Evolutionary conservation across 2,329 filamentous ascomycete species (phyloP).

Genomic region (Scedosporium aurantiacum): DNA sequence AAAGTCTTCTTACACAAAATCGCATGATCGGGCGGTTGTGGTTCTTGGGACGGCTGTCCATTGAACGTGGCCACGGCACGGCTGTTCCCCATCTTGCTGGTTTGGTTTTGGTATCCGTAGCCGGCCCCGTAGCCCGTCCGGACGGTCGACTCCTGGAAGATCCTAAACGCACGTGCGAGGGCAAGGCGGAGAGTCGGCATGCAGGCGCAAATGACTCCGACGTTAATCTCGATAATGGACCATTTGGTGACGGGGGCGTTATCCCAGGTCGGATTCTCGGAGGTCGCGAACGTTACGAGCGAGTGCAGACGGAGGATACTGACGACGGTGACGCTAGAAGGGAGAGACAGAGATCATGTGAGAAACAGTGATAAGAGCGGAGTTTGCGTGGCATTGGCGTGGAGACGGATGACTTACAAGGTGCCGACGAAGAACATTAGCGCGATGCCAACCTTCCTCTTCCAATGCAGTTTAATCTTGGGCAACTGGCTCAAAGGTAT

Average conservation of each 20-base stretch:
- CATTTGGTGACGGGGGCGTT: constrained; percentile 17
- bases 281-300: constrained; percentile 16
- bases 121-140: constrained; percentile 3
- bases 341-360: not conserved
- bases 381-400: not conserved
- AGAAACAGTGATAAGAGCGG: not conserved
- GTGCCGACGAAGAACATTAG: constrained; percentile 34
- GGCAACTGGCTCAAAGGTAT: constrained; percentile 31
- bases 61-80: constrained; percentile 8
- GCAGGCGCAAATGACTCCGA: constrained; percentile 22
- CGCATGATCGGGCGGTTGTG: not conserved
- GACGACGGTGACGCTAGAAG: constrained; percentile 17
- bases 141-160: constrained; percentile 17
- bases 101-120: constrained; percentile 16
- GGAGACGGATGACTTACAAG: constrained; percentile 17
- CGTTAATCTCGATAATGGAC: constrained; percentile 21
- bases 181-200: constrained; percentile 19
- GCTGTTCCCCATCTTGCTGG: constrained; percentile 7
- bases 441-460: constrained; percentile 30
- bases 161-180: constrained; percentile 21
- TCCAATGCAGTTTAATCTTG: constrained; percentile 25
- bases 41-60: not conserved
- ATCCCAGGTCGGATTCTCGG: constrained; percentile 19
- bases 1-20: constrained; percentile 25
- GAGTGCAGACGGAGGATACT: constrained; percentile 20